Base-by-base conservation (phyloP, 2,329 filamentous ascomycete species). In the Myriosclerotinia duriaeana region DNA sequence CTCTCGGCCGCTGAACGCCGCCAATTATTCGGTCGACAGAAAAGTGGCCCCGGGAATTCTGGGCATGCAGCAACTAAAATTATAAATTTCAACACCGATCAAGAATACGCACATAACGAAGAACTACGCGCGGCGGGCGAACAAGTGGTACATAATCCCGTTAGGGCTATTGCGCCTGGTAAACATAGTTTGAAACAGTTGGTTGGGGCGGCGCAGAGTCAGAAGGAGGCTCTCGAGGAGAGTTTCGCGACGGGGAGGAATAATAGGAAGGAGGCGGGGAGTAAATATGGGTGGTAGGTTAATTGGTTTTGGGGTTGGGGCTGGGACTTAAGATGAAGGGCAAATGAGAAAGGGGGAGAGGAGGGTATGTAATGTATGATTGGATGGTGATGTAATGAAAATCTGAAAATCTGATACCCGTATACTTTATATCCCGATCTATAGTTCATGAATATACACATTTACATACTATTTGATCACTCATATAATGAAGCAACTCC, bases 131-230 rank as follows among this genome's bases (percentile, higher is more conserved):
- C 87, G 22, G 80, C 86, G 60, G 89, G 90, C 74, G 87, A 93
- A 76, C 81, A 87, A 74, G 77, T 88, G 64, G 85, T 87, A 60
- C 90, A 96, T 79, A 93, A 94, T 74, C 91, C 93, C 9, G 89
- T 97, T 66, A 89, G 92, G 62, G 82, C 89, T 2, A 89, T 97
- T 75, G 88, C 91, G 34, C 90, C 93, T 4, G 91, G 92, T 68
- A 97, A 97, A 80, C 93, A 97, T 79, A 96, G 86, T 74, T 82
- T 98, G 77, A 88, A 89, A 75, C 93, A 97, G 80, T 82, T 98
- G 72, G 90, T 98, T 71, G 92, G 87, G 78, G 90, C 90, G 69
- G 93, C 91, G 36, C 87, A 87, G 71, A 91, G 84, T 69, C 93
- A 98, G 79, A 88, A 88, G 75, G 92, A 96, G 14, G 93, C 92